Evolutionary conservation across 345 rosid species (phyloP).

Genomic region (Syzygium grande): DNA sequence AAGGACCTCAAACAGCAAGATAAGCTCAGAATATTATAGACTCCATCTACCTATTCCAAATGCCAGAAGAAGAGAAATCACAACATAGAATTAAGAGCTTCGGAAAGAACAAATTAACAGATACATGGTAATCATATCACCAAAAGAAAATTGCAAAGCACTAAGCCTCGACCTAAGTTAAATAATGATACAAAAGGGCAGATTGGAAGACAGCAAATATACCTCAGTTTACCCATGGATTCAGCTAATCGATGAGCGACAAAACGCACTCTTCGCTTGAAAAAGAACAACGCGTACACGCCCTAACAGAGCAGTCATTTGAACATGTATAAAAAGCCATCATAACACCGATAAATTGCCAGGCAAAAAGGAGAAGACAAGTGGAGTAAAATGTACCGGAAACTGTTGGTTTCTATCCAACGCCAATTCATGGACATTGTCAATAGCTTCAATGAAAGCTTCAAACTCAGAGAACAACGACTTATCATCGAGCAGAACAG

Average conservation of each 20-base stretch:
- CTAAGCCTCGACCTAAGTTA: not conserved
- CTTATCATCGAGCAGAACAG: constrained; percentile 69
- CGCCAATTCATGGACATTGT: constrained; percentile 85
- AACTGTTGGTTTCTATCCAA: constrained; percentile 85
- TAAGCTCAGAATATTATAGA: not conserved
- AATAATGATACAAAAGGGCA: not conserved
- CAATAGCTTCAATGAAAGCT: constrained; percentile 78
- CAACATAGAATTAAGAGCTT: not conserved
- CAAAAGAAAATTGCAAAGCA: not conserved
- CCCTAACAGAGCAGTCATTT: constrained; percentile 35
- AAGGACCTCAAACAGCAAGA: not conserved
- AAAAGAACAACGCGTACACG: constrained; percentile 80
- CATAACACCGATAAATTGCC: not conserved
- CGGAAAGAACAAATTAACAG: not conserved
- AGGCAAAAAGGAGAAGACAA: not conserved
- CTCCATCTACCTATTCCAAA: not conserved
- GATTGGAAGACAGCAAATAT: constrained; percentile 1
- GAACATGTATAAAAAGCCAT: not conserved
- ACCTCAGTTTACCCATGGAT: constrained; percentile 92
- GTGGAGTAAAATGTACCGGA: constrained; percentile 47
- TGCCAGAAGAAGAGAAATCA: not conserved
- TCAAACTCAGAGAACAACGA: constrained; percentile 74
- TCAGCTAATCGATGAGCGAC: constrained; percentile 83
- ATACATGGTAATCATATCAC: not conserved
- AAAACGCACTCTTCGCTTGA: constrained; percentile 80